Conservation (phyloP, 2,329 filamentous ascomycete genomes). For the Dothideomycetidae sp. region DNA sequence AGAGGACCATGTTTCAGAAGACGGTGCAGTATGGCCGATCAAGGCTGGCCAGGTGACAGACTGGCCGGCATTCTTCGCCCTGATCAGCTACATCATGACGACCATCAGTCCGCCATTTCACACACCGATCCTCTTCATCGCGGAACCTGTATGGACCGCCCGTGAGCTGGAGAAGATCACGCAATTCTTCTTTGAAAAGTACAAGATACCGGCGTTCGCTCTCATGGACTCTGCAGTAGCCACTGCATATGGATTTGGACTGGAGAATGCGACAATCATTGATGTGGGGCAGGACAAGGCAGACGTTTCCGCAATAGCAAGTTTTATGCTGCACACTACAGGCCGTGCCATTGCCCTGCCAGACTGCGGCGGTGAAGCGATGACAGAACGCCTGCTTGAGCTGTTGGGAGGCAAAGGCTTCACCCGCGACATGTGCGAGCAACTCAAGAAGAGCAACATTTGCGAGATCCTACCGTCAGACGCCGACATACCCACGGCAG, state of each 20-base stretch:
- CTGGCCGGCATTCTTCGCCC: slow-evolving; percentile 85
- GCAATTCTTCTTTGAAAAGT: slow-evolving; percentile 94
- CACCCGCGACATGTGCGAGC: slow-evolving; percentile 48
- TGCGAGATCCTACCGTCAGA: slow-evolving; percentile 46
- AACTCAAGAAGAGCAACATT: slow-evolving; percentile 48
- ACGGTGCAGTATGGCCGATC: slow-evolving; percentile 84
- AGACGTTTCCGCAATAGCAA: slow-evolving; percentile 78
- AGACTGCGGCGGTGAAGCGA: slow-evolving; percentile 70
- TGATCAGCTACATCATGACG: slow-evolving; percentile 83
- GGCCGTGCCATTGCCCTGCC: slow-evolving; percentile 46
- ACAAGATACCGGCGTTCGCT: slow-evolving; percentile 82
- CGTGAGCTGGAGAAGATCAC: slow-evolving; percentile 77
- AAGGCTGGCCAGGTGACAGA: slow-evolving; percentile 68
- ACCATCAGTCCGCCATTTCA: slow-evolving; percentile 83
- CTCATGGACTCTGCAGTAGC: slow-evolving; percentile 81
- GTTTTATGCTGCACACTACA: slow-evolving; percentile 61
- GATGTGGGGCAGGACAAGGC: slow-evolving; percentile 89
- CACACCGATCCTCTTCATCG: slow-evolving; percentile 81
- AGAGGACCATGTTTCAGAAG: slow-evolving; percentile 74
- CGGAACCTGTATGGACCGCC: slow-evolving; percentile 79
- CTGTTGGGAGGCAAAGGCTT: slow-evolving; percentile 48
- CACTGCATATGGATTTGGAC: slow-evolving; percentile 66
- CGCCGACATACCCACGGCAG: slow-evolving; percentile 37
- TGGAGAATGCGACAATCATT: slow-evolving; percentile 68
- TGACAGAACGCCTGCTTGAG: slow-evolving; percentile 60